Base-by-base conservation (phyloP, 176 grass and related monocot species). In the Cenchrus purpureus region DNA sequence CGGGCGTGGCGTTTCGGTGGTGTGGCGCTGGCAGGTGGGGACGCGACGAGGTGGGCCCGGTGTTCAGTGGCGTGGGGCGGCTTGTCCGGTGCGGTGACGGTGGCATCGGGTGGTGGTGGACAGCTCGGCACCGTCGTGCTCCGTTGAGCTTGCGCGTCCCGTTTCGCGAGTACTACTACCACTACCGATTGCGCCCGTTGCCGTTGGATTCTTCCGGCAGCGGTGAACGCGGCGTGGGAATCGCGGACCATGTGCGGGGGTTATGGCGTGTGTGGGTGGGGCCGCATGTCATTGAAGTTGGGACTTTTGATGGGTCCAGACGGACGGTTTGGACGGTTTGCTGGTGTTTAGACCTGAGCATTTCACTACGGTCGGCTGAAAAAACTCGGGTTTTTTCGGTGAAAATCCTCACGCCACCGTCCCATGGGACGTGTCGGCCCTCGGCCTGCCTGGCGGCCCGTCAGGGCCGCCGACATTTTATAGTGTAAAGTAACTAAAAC, bases 71-170 rank as follows among this genome's bases (percentile, higher is more conserved):
- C 16, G 40, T 31, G 37, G 37, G 37, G 48, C 2, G 22, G 48
- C 71, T 1, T 4, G 19, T 25, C 22, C 19, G 42, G 6, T 71
- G 5, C 6, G 28, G 7, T 64, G 79, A 59, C 79, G 71, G 88
- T 65, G 80, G 55, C 34, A 59, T 2, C 14, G 15, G 12, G 79
- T 17, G 42, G 82, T 86, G 88, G 60, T 34, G 32, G 62, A 80
- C 89, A 87, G 85, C 89, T 90, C 80, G 80, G 80, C 79, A 49
- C 78, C 19, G 78, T 86, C 65, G 72, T n/a, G 22, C 32, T 83
- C 89, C 0, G 67, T 20, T 74, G 58, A 45, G 68, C 37, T 65
- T 71, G 71, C 15, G 28, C 83, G 83, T 71, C 63, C 62, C 68
- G 68, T 53, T 72, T 74, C n/a, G 34, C 32, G 37, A 65, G 17